A percentile compares a stretch with the other conserved stretches of the same genome.
These are phyloP conservation scores for Neurospora sp. DNA, from an alignment of 495 filamentous ascomycete genomes.

Conservation along the genomic window DNA sequence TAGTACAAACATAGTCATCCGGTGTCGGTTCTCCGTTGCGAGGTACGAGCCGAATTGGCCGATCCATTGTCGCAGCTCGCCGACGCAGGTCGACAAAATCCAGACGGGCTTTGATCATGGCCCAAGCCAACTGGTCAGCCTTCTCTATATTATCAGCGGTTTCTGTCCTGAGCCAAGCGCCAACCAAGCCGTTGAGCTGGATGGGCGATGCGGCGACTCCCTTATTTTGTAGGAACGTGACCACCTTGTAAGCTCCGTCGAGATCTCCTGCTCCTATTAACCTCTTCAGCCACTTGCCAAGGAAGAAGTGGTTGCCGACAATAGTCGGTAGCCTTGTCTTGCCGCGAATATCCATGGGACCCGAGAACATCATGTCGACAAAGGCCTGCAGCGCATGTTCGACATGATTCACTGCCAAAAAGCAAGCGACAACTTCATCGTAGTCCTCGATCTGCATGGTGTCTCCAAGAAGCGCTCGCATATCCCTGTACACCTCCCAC, in stretches of 20 bases:
- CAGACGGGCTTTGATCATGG: conserved; percentile 61
- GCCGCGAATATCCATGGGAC: conserved; percentile 31
- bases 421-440: conserved; percentile 53
- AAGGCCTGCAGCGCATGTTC: conserved; percentile 63
- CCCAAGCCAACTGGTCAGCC: conserved; percentile 64
- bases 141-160: conserved; percentile 41
- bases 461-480: conserved; percentile 48
- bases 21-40: conserved; percentile 20
- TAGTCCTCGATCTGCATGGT: conserved; percentile 67
- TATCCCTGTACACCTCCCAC: conserved; percentile 55
- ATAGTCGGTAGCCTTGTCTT: conserved; percentile 44
- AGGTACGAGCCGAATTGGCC: conserved; percentile 10
- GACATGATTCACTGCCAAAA: conserved; percentile 47
- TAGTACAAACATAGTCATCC: conserved; percentile 21
- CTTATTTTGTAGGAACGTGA: conserved; percentile 56
- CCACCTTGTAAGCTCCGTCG: conserved; percentile 56
- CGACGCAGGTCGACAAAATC: conserved; percentile 39
- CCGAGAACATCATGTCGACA: conserved; percentile 75
- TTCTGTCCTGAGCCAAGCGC: conserved; percentile 59
- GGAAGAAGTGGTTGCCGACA: conserved; percentile 69
- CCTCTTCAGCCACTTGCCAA: conserved; percentile 72
- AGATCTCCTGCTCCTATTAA: conserved; percentile 63
- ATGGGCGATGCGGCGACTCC: conserved; percentile 54
- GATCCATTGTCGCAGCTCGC: conserved; percentile 6
- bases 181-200: conserved; percentile 67